Conservation (phyloP, 345 rosid genomes). For the Eucalyptus victrix region DNA sequence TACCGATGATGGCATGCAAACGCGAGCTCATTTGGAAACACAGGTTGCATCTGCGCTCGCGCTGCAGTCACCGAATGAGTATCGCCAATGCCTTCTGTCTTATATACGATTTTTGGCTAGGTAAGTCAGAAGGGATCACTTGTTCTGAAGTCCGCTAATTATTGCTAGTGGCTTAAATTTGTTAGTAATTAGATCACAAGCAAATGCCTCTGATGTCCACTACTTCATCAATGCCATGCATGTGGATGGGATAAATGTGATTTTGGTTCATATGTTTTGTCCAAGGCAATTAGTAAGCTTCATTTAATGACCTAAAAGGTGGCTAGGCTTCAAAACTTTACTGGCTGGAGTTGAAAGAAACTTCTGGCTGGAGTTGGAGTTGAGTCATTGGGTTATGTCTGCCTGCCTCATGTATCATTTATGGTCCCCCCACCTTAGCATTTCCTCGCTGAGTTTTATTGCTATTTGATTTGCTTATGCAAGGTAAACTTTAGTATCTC, state of each 20-base stretch:
- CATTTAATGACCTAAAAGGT: not conserved
- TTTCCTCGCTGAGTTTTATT: not conserved
- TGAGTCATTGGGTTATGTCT: not conserved
- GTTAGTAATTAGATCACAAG: not conserved
- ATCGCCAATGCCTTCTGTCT: constrained; percentile 90
- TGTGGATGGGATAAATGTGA: not conserved
- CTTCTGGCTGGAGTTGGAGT: not conserved
- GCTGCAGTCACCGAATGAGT: constrained; percentile 78
- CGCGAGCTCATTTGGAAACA: constrained; percentile 93
- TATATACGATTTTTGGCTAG: constrained; percentile 88
- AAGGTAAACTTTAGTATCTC: not conserved
- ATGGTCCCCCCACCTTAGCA: not conserved
- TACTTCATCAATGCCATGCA: not conserved
- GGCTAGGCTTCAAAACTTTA: not conserved
- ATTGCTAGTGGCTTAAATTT: not conserved
- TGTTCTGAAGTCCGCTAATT: not conserved
- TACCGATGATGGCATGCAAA: constrained; percentile 94
- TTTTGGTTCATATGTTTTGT: not conserved
- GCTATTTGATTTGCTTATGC: not conserved
- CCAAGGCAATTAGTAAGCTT: not conserved
- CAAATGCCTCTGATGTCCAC: not conserved
- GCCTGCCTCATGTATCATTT: not conserved
- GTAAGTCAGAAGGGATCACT: constrained; percentile 11
- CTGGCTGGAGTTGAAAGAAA: not conserved
- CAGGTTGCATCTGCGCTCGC: constrained; percentile 88